phyloP scores from a whole-genome alignment of 805 yeast genomes.

The Naumovozyma castellii region DNA sequence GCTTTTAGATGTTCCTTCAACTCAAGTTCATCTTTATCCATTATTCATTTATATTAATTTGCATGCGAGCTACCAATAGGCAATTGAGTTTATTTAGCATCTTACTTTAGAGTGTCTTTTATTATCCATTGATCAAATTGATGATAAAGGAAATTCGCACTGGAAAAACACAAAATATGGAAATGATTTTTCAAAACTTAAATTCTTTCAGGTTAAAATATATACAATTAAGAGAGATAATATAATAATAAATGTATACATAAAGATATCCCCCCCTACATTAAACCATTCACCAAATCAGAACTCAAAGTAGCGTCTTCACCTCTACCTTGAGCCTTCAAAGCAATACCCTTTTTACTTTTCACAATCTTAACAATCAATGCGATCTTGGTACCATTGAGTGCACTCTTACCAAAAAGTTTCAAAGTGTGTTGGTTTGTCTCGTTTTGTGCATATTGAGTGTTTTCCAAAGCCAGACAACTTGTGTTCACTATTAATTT shows the following conservation, averaged over 20 bases:
- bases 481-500: constrained; percentile 45
- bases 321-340: constrained; percentile 52
- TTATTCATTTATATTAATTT: constrained; percentile 1
- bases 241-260: not conserved
- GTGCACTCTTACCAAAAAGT: constrained; percentile 64
- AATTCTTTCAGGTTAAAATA: not conserved
- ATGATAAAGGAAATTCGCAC: too few relatives aligned
- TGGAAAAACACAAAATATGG: too few relatives aligned
- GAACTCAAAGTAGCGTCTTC: constrained; percentile 33
- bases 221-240: not conserved
- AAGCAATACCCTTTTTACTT: constrained; percentile 38
- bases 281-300: constrained; percentile 23
- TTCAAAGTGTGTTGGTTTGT: constrained; percentile 59
- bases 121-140: too few relatives aligned
- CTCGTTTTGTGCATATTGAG: constrained; percentile 52
- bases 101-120: too few relatives aligned
- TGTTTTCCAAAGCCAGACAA: constrained; percentile 65
- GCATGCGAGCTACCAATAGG: too few relatives aligned
- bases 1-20: constrained; percentile 20
- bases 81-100: too few relatives aligned
- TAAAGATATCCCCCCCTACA: constrained; percentile 7
- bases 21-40: constrained; percentile 20
- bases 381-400: constrained; percentile 34
- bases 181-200: not conserved
- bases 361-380: constrained; percentile 48